A percentile compares a stretch with the other conserved stretches of the same genome.
Evolutionary conservation across 1,284 basidiomycete species (phyloP).

Genomic region (Clitocybe nebularis): DNA sequence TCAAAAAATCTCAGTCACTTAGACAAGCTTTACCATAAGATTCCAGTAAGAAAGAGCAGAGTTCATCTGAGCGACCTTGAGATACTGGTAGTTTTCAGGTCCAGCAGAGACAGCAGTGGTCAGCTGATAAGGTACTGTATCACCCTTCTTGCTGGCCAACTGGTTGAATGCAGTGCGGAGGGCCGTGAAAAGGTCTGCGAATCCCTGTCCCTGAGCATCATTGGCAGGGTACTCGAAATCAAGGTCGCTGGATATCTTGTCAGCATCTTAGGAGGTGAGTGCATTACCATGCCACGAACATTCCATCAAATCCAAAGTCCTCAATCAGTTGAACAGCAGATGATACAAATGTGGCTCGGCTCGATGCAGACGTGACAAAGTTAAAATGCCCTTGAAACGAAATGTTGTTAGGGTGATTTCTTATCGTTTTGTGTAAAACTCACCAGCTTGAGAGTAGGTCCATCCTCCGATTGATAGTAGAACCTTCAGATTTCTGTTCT

Average conservation of each 20-base stretch:
- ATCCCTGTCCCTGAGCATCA: slow-evolving; percentile 49
- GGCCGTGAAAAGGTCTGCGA: slow-evolving; percentile 54
- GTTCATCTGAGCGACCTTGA: slow-evolving; percentile 74
- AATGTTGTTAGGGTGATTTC: no score
- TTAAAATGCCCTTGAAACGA: slow-evolving; percentile 52
- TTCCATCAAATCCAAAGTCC: slow-evolving; percentile 87
- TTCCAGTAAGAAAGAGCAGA: slow-evolving; percentile 81
- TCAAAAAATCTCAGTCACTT: no score
- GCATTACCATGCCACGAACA: slow-evolving; percentile 38
- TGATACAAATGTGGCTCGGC: slow-evolving; percentile 68
- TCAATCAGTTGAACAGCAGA: slow-evolving; percentile 74
- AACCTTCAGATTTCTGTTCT: slow-evolving; percentile 74
- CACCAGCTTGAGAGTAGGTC: slow-evolving; percentile 63
- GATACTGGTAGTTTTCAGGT: slow-evolving; percentile 57
- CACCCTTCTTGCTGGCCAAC: slow-evolving; percentile 53
- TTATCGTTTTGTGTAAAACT: slow-evolving; percentile 1
- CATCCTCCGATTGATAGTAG: slow-evolving; percentile 76
- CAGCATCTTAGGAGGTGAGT: slow-evolving; percentile 1
- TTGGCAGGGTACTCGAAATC: slow-evolving; percentile 66
- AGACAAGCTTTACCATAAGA: slow-evolving; percentile 80
- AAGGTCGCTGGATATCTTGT: slow-evolving; percentile 45
- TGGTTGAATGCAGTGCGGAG: slow-evolving; percentile 53
- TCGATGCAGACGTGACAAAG: slow-evolving; percentile 51
- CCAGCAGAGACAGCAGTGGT: slow-evolving; percentile 66
- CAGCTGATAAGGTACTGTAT: slow-evolving; percentile 53